Conservation (phyloP, 1,284 basidiomycete genomes). For the Sanghuangporus baumii region DNA sequence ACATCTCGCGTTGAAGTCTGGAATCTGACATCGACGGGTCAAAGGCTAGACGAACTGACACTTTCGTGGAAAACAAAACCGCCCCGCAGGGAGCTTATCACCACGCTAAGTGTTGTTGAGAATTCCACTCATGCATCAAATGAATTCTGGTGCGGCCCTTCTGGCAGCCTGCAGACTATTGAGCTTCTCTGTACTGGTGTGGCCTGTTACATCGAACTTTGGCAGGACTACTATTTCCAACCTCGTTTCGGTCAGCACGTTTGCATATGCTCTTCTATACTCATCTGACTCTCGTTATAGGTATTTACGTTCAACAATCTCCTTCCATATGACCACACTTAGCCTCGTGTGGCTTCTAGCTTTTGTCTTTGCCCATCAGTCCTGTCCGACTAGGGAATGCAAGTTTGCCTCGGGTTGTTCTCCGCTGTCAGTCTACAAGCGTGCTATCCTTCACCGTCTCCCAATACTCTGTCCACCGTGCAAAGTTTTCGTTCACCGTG, state of each 20-base stretch:
- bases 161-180: constrained; percentile 13
- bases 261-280: background rate
- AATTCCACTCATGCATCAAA: constrained; percentile 13
- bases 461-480: constrained; percentile 11
- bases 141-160: constrained; percentile 18
- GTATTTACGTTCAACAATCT: constrained; percentile 10
- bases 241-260: constrained; percentile 14
- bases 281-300: background rate
- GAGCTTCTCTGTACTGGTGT: constrained; percentile 10
- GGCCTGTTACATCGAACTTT: constrained; percentile 16
- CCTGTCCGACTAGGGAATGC: background rate
- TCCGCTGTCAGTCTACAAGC: background rate
- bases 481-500: constrained; percentile 12
- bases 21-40: constrained; percentile 10
- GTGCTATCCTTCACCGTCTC: constrained; percentile 11
- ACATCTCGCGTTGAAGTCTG: constrained; percentile 11
- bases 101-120: constrained; percentile 1
- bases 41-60: constrained; percentile 11
- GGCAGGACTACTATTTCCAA: constrained; percentile 16
- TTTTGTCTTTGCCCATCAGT: background rate
- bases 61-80: constrained; percentile 15
- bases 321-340: constrained; percentile 8
- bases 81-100: constrained; percentile 1
- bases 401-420: background rate
- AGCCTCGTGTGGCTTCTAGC: background rate